Evolutionary conservation across 2,329 filamentous ascomycete species (phyloP).

Genomic region (Scopulariopsis brevicaulis): DNA sequence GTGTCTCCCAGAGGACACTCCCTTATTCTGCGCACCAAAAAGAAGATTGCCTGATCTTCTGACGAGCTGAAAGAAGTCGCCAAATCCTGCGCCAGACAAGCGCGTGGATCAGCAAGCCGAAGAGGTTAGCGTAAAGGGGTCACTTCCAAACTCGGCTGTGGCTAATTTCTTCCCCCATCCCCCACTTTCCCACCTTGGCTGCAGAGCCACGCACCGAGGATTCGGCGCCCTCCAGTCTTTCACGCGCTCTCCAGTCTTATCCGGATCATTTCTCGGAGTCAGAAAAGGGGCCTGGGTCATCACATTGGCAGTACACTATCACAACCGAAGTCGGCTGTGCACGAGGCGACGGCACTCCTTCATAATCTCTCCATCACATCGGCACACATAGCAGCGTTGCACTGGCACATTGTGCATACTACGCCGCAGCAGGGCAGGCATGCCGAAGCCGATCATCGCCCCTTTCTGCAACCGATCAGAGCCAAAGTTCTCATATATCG

Average conservation of each 20-base stretch:
- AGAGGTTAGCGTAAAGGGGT: not conserved
- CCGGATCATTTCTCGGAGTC: not conserved
- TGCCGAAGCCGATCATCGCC: not conserved
- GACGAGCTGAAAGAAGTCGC: not conserved
- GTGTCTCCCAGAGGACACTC: too few relatives aligned
- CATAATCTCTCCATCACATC: not conserved
- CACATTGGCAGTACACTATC: not conserved
- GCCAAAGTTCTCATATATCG: not conserved
- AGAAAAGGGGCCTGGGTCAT: not conserved
- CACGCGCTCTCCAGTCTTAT: not conserved
- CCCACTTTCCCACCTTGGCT: not conserved
- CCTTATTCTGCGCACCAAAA: too few relatives aligned
- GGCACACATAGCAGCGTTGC: not conserved
- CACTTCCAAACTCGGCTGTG: not conserved
- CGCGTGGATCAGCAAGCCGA: not conserved
- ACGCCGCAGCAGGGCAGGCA: not conserved
- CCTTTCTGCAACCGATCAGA: not conserved
- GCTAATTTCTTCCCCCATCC: not conserved
- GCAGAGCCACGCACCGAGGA: not conserved
- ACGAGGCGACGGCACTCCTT: not conserved
- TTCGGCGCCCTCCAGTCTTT: not conserved
- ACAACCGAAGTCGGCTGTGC: not conserved
- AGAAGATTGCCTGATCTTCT: not conserved
- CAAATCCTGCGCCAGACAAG: too few relatives aligned
- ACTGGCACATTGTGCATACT: not conserved